Base-by-base conservation (phyloP, 2,329 filamentous ascomycete genomes). In the Fonsecaea multimorphosa region DNA sequence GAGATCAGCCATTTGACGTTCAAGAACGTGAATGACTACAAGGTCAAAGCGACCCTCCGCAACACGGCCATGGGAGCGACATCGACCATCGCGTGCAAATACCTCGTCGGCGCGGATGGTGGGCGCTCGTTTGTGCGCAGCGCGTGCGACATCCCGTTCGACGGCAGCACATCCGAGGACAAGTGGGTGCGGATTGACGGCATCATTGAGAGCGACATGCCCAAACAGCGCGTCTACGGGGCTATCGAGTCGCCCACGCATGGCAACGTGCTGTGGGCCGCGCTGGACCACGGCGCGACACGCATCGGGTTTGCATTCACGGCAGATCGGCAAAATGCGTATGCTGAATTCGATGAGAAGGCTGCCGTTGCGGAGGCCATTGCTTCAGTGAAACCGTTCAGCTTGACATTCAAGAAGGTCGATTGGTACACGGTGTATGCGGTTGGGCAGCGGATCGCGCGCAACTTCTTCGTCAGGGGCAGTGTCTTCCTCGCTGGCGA, bases 401-500 rank as follows among this genome's bases (percentile, higher is more conserved):
- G 52, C 3, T 19, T 61, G n/a, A 34, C 51, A 22, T 49, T 61
- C 34, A 9, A 51, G n/a, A 32, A 24, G 4, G n/a, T 61, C 9
- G 44, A 61, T n/a, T 61, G 58, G 58, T 52, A 32, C 22, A 61
- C 58, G 2, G 22, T 61, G 46, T 53, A 58, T 19, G 38, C 38
- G 7, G 46, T 61, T 27, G 40, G 58, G 19, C 46, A 61, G 24
- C 19, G 44, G 24, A 22, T 63, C 6, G 54, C 61, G 6, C 19
- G 52, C 19, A 29, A 24, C 14, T 8, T 57, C 31, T 32, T 36
- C 19, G 38, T 29, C 32, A n/a, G 27, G 32, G 27, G 27, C 29
- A 31, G 40, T 16, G 38, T 63, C n/a, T 22, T 63, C 16, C 34
- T 57, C 22, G 49, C 38, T n/a, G 61, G 77, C 8, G 77, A 79